Evolutionary conservation across 306 rosid genomes (phyloP).

Genomic region (Notholithocarpus densiflorus): DNA sequence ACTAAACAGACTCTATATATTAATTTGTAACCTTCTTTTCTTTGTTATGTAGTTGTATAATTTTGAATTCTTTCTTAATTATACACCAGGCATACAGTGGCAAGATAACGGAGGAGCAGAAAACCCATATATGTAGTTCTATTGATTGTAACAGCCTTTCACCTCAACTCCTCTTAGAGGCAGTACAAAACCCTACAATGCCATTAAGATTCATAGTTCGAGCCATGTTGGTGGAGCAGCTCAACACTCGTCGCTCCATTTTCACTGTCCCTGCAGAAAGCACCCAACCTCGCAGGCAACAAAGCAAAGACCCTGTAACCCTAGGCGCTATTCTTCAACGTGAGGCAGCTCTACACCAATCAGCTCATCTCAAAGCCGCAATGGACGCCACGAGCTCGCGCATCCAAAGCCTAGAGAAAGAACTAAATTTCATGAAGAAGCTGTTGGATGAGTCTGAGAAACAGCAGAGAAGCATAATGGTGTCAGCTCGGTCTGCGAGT

Average conservation of each 20-base stretch:
- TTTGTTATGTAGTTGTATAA: neutral
- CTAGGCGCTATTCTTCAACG: constrained; percentile 57
- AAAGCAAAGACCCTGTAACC: constrained; percentile 6
- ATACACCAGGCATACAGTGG: constrained; percentile 49
- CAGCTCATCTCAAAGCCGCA: constrained; percentile 48
- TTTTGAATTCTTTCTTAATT: neutral
- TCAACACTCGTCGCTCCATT: constrained; percentile 64
- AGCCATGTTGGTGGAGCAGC: constrained; percentile 80
- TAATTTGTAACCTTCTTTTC: too few relatives aligned
- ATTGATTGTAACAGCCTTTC: constrained; percentile 75
- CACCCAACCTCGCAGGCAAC: constrained; percentile 9
- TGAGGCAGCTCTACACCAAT: constrained; percentile 47
- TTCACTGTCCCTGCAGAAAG: constrained; percentile 9
- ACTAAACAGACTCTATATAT: too few relatives aligned
- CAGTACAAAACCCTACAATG: constrained; percentile 78
- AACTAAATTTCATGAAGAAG: constrained; percentile 57
- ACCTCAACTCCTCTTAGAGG: constrained; percentile 38
- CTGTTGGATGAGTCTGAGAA: constrained; percentile 29
- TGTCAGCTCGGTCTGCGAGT: constrained; percentile 49
- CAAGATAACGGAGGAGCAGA: constrained; percentile 59
- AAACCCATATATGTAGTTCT: constrained; percentile 49
- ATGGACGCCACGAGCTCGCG: constrained; percentile 66
- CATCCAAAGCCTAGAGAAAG: constrained; percentile 58
- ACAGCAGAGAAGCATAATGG: constrained; percentile 11
- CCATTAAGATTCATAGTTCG: constrained; percentile 71